Evolutionary conservation across 441 rosid genomes (phyloP).

Genomic region (Pelargonium myrrhifolium): DNA sequence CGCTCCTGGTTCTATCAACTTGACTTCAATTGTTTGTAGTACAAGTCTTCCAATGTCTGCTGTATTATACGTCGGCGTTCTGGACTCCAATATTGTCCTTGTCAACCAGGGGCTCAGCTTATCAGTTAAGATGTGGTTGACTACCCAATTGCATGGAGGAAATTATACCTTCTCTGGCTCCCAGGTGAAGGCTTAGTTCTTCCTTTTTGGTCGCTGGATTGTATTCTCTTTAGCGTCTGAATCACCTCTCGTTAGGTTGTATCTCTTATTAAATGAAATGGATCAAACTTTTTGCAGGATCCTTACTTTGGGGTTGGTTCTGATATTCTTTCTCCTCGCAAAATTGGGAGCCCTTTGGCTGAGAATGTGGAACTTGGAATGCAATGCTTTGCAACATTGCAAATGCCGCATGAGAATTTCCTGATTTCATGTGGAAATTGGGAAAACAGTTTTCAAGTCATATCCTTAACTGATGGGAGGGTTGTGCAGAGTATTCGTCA

Average conservation of each 20-base stretch:
- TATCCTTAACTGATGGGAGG: slow-evolving; percentile 84
- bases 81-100: slow-evolving; percentile 77
- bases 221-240: background rate
- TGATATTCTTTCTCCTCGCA: slow-evolving; percentile 84
- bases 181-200: slow-evolving; percentile 42
- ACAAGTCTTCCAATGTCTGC: slow-evolving; percentile 59
- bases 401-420: slow-evolving; percentile 67
- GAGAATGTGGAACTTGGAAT: slow-evolving; percentile 80
- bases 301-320: slow-evolving; percentile 95
- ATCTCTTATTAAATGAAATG: slow-evolving; percentile 11
- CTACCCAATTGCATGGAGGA: slow-evolving; percentile 91
- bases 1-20: slow-evolving; percentile 85
- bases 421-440: slow-evolving; percentile 94
- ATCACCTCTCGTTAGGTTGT: background rate
- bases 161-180: slow-evolving; percentile 89
- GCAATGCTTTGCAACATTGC: slow-evolving; percentile 76
- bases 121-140: slow-evolving; percentile 94
- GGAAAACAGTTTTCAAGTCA: slow-evolving; percentile 97
- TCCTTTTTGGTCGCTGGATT: background rate
- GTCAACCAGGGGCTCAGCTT: slow-evolving; percentile 87
- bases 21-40: slow-evolving; percentile 64
- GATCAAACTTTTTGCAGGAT: slow-evolving; percentile 45
- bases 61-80: slow-evolving; percentile 56
- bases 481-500: slow-evolving; percentile 95
- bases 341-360: slow-evolving; percentile 81